Percentiles rank a stretch among this genome's conserved stretches.
Evolutionary conservation across 768 basidiomycete species (phyloP).

Genomic region (Pleurotus cornucopiae): DNA sequence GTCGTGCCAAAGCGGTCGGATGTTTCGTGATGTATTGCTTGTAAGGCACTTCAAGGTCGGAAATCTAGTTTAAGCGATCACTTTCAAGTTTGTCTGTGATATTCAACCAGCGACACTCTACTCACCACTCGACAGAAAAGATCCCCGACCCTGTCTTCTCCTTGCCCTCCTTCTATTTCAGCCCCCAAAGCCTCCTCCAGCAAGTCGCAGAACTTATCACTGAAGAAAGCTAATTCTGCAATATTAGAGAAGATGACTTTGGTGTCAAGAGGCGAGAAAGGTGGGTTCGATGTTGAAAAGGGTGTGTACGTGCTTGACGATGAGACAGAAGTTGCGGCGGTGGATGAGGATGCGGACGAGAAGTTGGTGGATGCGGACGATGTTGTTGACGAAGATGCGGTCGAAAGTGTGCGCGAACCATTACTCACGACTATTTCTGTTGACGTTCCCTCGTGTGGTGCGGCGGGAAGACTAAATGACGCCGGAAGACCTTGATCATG

Average conservation of each 20-base stretch:
- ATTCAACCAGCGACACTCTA: constrained; percentile 11
- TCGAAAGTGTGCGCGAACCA: not conserved
- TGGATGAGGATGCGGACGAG: constrained; percentile 45
- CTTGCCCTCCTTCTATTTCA: constrained; percentile 56
- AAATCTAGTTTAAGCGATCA: constrained; percentile 39
- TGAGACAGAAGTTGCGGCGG: constrained; percentile 47
- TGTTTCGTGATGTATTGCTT: constrained; percentile 81
- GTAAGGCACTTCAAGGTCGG: constrained; percentile 68
- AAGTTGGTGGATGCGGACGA: constrained; percentile 44
- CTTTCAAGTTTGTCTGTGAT: constrained; percentile 6
- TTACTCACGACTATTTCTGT: not conserved
- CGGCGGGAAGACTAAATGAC: constrained; percentile 9
- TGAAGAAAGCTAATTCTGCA: constrained; percentile 66
- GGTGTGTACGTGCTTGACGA: constrained; percentile 29
- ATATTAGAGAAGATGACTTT: constrained; percentile 77
- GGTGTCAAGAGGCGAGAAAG: constrained; percentile 70
- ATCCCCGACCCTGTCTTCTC: constrained; percentile 67
- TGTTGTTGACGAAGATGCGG: constrained; percentile 24
- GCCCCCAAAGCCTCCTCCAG: constrained; percentile 65
- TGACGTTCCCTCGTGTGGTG: not conserved
- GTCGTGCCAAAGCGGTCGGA: constrained; percentile 62
- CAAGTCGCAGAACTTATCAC: constrained; percentile 60
- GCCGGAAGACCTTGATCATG: constrained; percentile 15
- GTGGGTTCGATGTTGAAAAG: constrained; percentile 30
- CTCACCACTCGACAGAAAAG: constrained; percentile 69